A percentile compares a stretch with the other conserved stretches of the same genome.
Evolutionary conservation across 2,329 filamentous ascomycete species (phyloP).

Genomic region (Fusarium odoratissimum): DNA sequence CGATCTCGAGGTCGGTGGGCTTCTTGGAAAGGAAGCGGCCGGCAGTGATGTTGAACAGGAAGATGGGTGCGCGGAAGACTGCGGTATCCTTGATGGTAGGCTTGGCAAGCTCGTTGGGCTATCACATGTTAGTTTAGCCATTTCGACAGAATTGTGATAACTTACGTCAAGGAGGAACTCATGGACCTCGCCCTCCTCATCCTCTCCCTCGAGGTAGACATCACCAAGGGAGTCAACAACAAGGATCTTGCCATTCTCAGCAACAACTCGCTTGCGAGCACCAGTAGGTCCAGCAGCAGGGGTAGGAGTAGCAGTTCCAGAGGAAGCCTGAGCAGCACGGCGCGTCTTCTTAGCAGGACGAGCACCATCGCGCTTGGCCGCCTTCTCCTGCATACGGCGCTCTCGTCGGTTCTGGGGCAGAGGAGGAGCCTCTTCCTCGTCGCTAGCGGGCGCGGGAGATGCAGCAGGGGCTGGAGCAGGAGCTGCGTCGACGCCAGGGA

Average conservation of each 20-base stretch:
- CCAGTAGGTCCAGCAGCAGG: constrained; percentile 68
- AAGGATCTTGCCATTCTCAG: constrained; percentile 94
- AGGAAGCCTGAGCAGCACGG: constrained; percentile 52
- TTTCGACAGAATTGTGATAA: constrained; percentile 35
- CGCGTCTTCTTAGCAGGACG: constrained; percentile 61
- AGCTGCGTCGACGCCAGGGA: constrained; percentile 72
- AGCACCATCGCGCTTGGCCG: constrained; percentile 76
- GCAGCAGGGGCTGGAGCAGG: constrained; percentile 58
- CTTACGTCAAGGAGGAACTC: constrained; percentile 91
- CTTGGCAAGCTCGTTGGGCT: constrained; percentile 82
- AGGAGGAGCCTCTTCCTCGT: constrained; percentile 61
- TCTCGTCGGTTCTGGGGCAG: constrained; percentile 82
- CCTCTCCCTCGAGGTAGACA: constrained; percentile 93
- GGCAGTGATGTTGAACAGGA: constrained; percentile 70
- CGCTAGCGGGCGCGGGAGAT: constrained; percentile 57
- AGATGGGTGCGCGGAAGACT: constrained; percentile 81
- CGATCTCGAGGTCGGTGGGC: constrained; percentile 50
- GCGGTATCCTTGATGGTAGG: constrained; percentile 87
- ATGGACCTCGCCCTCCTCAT: constrained; percentile 83
- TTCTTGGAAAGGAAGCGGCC: constrained; percentile 62
- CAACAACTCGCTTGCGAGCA: constrained; percentile 86
- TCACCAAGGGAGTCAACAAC: constrained; percentile 93
- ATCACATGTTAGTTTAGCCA: constrained; percentile 29
- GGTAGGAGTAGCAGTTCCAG: constrained; percentile 64
- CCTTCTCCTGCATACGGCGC: constrained; percentile 88